Conservation (phyloP, 768 basidiomycete species). For the Cystofilobasidium bisporidii region DNA sequence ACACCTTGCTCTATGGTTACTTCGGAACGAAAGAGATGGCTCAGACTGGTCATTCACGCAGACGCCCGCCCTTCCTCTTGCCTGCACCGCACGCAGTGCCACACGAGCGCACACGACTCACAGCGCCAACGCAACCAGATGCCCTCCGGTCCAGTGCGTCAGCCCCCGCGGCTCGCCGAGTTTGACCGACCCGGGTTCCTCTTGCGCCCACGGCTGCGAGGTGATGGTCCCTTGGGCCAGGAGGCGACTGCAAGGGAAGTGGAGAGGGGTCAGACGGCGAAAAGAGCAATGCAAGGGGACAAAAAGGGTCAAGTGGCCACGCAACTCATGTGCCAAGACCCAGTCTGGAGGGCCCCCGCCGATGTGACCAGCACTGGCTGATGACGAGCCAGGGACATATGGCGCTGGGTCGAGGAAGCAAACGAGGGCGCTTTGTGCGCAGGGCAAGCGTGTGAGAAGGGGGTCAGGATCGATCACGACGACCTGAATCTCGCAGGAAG, state of each 20-base stretch:
- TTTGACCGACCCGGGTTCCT: not conserved
- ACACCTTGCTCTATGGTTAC: too few relatives aligned
- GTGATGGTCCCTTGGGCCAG: not conserved
- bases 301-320: not conserved
- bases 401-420: not conserved
- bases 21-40: too few relatives aligned
- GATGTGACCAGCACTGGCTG: too few relatives aligned
- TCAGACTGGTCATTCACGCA: too few relatives aligned
- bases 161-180: constrained; percentile 3
- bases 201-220: not conserved
- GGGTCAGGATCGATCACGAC: too few relatives aligned
- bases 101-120: too few relatives aligned
- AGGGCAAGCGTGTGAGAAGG: too few relatives aligned
- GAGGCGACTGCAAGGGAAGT: not conserved
- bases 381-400: not conserved
- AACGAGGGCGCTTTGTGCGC: not conserved
- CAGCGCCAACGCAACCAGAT: not conserved
- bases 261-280: not conserved
- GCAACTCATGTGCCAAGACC: not conserved
- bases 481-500: not conserved
- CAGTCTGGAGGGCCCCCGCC: not conserved
- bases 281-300: too few relatives aligned
- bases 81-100: too few relatives aligned
- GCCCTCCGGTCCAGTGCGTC: not conserved
- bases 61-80: too few relatives aligned